phyloP scores from a whole-genome alignment of 176 grass and related monocot species.

The maize (Zea mays) region Zm-B73-REFERENCE-NAM-5.0 NC_050100.1:158221001-158221500 shows the following conservation, averaged over 20 bases:
- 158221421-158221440: not conserved
- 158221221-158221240: constrained; percentile 39
- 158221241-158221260: not conserved
- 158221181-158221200: constrained; percentile 71
- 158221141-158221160: constrained; percentile 94
- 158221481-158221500: constrained; percentile 97
- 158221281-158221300: constrained; percentile 26
- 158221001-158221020: constrained; percentile 67
- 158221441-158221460: not conserved
- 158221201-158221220: constrained; percentile 51
- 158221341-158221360: constrained; percentile 70
- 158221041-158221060: constrained; percentile 97
- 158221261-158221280: constrained; percentile 17
- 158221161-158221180: constrained; percentile 96
- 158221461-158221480: constrained; percentile 38
- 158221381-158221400: constrained; percentile 77
- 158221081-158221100: constrained; percentile 96
- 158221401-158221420: constrained; percentile 74
- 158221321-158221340: constrained; percentile 93
- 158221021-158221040: constrained; percentile 90
- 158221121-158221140: constrained; percentile 98
- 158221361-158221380: constrained; percentile 97
- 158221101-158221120: constrained; percentile 99
- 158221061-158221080: constrained; percentile 99
- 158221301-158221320: constrained; percentile 90